A percentile compares a stretch with the other conserved stretches of the same genome.
Conservation (phyloP, 2,329 filamentous ascomycete genomes). For the Diaporthe humulicola region DNA sequence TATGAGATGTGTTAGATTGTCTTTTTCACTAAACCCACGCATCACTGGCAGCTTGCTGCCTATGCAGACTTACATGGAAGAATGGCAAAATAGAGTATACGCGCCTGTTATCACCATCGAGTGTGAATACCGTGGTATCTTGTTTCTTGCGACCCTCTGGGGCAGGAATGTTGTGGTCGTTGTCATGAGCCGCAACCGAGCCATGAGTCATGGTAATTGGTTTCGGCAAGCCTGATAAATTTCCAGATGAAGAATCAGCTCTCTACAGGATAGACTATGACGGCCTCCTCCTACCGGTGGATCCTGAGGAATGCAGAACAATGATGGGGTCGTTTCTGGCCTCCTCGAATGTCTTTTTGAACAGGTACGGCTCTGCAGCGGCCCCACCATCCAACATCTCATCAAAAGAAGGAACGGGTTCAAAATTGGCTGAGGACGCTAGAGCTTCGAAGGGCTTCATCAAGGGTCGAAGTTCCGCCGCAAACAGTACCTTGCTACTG, state of each 20-base stretch:
- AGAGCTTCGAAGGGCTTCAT: not conserved
- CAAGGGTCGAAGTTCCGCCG: slow-evolving; percentile 35
- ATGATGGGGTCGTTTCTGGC: slow-evolving; percentile 42
- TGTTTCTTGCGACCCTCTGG: slow-evolving; percentile 39
- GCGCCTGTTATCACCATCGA: slow-evolving; percentile 40
- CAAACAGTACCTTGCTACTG: slow-evolving; percentile 41
- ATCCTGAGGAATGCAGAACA: slow-evolving; percentile 46
- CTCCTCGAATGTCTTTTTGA: slow-evolving; percentile 42
- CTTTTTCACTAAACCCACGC: too few species aligned
- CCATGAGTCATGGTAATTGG: slow-evolving; percentile 43
- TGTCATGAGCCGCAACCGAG: slow-evolving; percentile 41
- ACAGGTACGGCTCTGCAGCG: slow-evolving; percentile 36
- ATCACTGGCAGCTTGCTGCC: too few species aligned
- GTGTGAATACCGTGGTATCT: slow-evolving; percentile 42
- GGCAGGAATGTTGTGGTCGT: slow-evolving; percentile 39
- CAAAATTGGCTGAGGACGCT: not conserved
- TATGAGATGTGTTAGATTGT: too few species aligned
- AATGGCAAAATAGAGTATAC: slow-evolving; percentile 44
- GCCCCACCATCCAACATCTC: slow-evolving; percentile 36
- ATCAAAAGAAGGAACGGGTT: not conserved
- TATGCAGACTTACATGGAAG: slow-evolving; percentile 42
- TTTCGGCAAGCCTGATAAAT: slow-evolving; percentile 41
- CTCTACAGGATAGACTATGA: too few species aligned
- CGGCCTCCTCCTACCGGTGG: slow-evolving; percentile 41
- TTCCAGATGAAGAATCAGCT: too few species aligned